A percentile compares a stretch with the other conserved stretches of the same genome.
phyloP scores from a whole-genome alignment of 129 eudicot species.

The Arctium lappa region DNA sequence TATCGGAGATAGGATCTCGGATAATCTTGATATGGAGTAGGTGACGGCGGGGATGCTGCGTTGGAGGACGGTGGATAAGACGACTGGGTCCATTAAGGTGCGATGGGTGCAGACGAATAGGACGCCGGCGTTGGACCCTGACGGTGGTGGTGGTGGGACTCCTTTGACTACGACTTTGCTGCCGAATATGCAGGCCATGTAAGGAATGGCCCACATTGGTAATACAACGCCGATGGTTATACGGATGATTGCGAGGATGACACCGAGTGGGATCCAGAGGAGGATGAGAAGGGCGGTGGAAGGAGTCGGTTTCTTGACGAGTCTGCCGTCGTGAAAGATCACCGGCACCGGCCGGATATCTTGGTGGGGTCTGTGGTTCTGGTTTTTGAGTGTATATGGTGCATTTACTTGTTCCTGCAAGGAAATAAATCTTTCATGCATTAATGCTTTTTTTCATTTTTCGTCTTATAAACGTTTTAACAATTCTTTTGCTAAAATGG shows the following conservation, averaged over 20 bases:
- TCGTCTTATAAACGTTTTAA: no score
- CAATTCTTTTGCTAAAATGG: no score
- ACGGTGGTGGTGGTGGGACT: conserved; percentile 72
- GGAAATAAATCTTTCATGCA: conserved; percentile 1
- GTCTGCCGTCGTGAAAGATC: conserved; percentile 94
- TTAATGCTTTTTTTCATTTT: not conserved
- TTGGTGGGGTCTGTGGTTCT: conserved; percentile 25
- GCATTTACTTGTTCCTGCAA: conserved; percentile 58
- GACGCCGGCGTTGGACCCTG: conserved; percentile 60
- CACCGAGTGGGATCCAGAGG: conserved; percentile 80
- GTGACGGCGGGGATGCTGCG: conserved; percentile 95
- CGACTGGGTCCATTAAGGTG: conserved; percentile 87
- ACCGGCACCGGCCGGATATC: conserved; percentile 70
- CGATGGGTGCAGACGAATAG: conserved; percentile 95
- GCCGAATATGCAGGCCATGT: conserved; percentile 49
- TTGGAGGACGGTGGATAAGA: conserved; percentile 73
- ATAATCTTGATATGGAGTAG: conserved; percentile 77
- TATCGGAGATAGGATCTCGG: conserved; percentile 86
- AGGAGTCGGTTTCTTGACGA: conserved; percentile 81
- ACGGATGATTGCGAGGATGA: conserved; percentile 60
- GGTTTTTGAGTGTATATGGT: conserved; percentile 43
- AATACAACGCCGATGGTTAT: conserved; percentile 48
- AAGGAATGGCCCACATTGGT: conserved; percentile 71
- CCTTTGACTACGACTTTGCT: conserved; percentile 68
- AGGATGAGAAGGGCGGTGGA: conserved; percentile 68